Evolutionary conservation across 139 green algal genomes (phyloP), one percentile per base, ranked within the genome.

Genomic region (Chlorella sorokiniana): DNA sequence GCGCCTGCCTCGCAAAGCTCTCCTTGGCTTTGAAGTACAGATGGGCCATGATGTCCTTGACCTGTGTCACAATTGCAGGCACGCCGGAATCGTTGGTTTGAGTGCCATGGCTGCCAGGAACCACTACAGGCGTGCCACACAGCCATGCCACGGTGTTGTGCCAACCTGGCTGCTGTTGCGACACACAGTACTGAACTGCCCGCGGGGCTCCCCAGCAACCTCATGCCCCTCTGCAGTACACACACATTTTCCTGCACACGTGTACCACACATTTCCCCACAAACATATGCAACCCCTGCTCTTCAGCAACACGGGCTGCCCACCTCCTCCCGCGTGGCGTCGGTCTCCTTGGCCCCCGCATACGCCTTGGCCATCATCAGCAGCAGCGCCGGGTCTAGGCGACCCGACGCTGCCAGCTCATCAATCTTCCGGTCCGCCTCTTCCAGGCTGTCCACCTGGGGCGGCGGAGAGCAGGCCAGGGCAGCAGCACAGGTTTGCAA

Each of bases 291-390:
- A 44, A 8, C 65, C 35, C 52, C 52, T 10, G 22, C 27, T 61
- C 52, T 23, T 23, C 9, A 3, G 22, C 52, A 63, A 41, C n/a
- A n/a, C n/a, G n/a, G 22, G 56, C 33, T 37, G 42, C 75, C 23
- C 42, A 85, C 85, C 81, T 96, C 92, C 48, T 95, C 94, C 72
- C 85, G 74, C 35, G 93, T 94, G 75, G 82, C 86, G 38, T 89
- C 80, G 18, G 87, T 91, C 40, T 97, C 94, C 64, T 95, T 96
- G 29, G 89, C 82, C 1, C 85, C 85, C 0, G 85, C 79, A 72
- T 94, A 96, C 42, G 93, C 93, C 79, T 96, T 97, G 61, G 93
- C 91, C 79, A 97, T 93, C 29, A 91, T 94, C 22, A 97, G 87
- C 72, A 97, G 79, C 41, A 97, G 83, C 6, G 94, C 93, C 2